Conservation (phyloP, 176 grass and related monocot genomes). For the Luzula sylvatica region DNA sequence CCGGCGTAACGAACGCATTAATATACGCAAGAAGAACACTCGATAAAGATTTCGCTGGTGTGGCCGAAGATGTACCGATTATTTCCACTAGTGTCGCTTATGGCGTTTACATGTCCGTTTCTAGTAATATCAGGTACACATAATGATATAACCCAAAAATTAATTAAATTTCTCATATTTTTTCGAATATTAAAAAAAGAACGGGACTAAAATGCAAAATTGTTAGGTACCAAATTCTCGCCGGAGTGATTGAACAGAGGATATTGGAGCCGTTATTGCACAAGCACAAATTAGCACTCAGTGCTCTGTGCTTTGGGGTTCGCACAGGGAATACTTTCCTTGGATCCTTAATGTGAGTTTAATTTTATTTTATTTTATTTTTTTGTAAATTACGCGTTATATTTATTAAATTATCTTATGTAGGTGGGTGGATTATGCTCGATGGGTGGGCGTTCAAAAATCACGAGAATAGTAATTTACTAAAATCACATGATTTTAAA, state of each 20-base stretch:
- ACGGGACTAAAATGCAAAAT: neutral
- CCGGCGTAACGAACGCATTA: constrained; percentile 44
- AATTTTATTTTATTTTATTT: neutral
- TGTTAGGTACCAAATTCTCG: constrained; percentile 64
- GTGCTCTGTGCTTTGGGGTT: constrained; percentile 54
- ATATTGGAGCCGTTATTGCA: constrained; percentile 66
- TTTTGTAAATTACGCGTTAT: neutral
- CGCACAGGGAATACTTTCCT: constrained; percentile 78
- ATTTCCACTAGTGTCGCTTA: constrained; percentile 59
- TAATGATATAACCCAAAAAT: neutral
- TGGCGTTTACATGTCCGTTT: constrained; percentile 76
- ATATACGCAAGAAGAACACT: constrained; percentile 49
- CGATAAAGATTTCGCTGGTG: constrained; percentile 39
- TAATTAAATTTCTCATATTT: neutral
- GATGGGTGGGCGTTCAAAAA: constrained; percentile 61
- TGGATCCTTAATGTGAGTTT: constrained; percentile 70
- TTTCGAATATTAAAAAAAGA: too few species aligned
- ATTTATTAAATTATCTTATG: neutral
- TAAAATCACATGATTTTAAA: neutral
- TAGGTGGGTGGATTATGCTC: constrained; percentile 82
- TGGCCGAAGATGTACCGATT: constrained; percentile 46
- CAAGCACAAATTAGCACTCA: constrained; percentile 55
- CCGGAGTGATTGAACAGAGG: constrained; percentile 77
- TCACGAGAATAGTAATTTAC: constrained; percentile 27
- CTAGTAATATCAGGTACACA: constrained; percentile 85